Base-by-base conservation (phyloP, 23 red algal genomes). In the Chondrus crispus region DNA sequence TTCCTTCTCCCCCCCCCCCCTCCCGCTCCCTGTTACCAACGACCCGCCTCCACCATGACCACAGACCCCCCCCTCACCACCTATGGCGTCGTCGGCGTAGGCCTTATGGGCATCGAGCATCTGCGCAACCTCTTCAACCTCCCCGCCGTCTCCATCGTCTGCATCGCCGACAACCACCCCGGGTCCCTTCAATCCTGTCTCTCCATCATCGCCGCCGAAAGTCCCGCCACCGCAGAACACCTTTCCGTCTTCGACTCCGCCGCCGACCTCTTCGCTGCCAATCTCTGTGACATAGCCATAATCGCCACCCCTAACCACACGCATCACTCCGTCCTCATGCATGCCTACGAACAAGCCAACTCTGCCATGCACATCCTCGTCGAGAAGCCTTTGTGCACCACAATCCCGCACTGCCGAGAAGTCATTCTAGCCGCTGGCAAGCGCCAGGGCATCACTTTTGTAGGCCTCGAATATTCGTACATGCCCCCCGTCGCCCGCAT, bases 311-410 rank as follows among this genome's bases (percentile, higher is more conserved):
- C 92, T 4, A 95, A 95, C 44, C 63, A 80, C 26, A 87, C 82
- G 12, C 92, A 95, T 32, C 83, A 74, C 53, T 35, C 46, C 5
- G 83, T 95, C 11, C 69, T 89, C 26, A 48, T 87, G 48, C 4
- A 11, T n/a, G 82, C 84, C 4, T 80, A 82, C 43, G 45, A 86
- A 6, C 19, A 51, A 19, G 75, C 77, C 7, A 36, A 37, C 24
- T 72, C 82, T 73, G 24, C 53, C 38, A 82, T 86, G 68, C 92
- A 95, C 55, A 46, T 95, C 36, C 84, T 95, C 8, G 82, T 87
- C 10, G 92, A 95, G 57, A 95, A 95, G 55, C 92, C 92, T 4
- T 38, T 95, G 22, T 87, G 82, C 84, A 95, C 92, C 39, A 95
- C 83, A 4, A 46, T 95, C 33, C 46, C 64, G 12, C 58, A 95